Evolutionary conservation across 768 basidiomycete species (phyloP), one percentile per base, ranked within the genome.

Genomic region (Dendrothele bispora): DNA sequence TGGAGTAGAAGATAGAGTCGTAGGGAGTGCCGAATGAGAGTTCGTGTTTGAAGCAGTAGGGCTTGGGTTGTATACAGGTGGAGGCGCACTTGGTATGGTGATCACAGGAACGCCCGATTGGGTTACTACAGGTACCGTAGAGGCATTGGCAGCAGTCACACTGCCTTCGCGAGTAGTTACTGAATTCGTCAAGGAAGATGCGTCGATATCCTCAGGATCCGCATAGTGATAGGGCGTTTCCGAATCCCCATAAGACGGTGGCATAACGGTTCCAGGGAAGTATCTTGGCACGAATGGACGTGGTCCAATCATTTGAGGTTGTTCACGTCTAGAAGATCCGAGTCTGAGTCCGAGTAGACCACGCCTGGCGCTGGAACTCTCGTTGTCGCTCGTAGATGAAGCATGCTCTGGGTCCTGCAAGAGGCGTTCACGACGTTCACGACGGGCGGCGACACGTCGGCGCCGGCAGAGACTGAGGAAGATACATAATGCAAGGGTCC

Each of bases 241-340:
- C 17, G 21, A 39, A 35, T 35, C 34, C 5, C n/a, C 55, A 37
- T 20, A 59, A 54, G 15, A 62, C 61, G n/a, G 68, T 62, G 25
- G 59, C 50, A 53, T 73, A 68, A 74, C 57, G 0, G 77, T 75
- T 7, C 75, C 77, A 22, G 79, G 80, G 74, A 81, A 81, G 61
- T 72, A 81, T 56, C 78, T 74, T 61, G 80, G 78, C 17, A 78
- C 61, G 60, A 82, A 82, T 3, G 74, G 69, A 7, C 62, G 64
- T 22, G 77, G 75, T 10, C 77, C 79, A 18, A 60, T 56, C 71
- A 77, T 75, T 27, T 43, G 56, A 51, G 69, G 70, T 55, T 5
- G 38, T 25, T 66, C 61, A 8, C 61, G 59, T 39, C 61, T 64
- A 29, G 61, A 52, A 5, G 61, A 58, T 36, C 39, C 54, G 20